These are phyloP conservation scores for Hyphochytrium catenoides DNA, from an alignment of 352 stramenopile genomes.

Conservation along the genomic window DNA sequence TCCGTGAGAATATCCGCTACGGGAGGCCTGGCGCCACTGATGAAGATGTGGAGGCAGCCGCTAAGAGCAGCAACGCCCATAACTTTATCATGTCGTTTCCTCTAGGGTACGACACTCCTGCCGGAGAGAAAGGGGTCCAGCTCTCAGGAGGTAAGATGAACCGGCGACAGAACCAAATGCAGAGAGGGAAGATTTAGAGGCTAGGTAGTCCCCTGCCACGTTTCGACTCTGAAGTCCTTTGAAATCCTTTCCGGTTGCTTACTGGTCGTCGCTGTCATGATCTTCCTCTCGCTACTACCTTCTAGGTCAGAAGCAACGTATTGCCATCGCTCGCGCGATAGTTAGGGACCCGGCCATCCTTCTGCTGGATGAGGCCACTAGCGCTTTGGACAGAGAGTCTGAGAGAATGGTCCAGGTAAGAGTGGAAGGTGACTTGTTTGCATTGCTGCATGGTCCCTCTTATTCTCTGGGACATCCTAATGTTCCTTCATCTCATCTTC, in stretches of 20 bases:
- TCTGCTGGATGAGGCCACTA: constrained; percentile 69
- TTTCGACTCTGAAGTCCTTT: too few species aligned
- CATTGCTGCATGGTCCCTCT: too few species aligned
- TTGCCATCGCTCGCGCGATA: constrained; percentile 74
- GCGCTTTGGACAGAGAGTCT: constrained; percentile 32
- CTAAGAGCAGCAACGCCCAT: constrained; percentile 61
- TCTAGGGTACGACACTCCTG: constrained; percentile 57
- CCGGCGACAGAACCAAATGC: too few species aligned
- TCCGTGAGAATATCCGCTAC: constrained; percentile 46
- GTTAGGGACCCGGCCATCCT: constrained; percentile 63
- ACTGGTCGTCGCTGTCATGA: too few species aligned
- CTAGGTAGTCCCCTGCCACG: too few species aligned
- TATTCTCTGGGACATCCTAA: too few species aligned
- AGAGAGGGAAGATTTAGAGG: too few species aligned
- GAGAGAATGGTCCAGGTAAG: constrained; percentile 50
- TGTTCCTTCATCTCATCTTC: too few species aligned
- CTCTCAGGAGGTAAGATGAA: constrained; percentile 72
- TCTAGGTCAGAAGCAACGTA: constrained; percentile 69
- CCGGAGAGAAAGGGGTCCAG: constrained; percentile 54
- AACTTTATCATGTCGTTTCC: constrained; percentile 69
- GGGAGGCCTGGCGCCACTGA: constrained; percentile 26
- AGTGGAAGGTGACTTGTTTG: too few species aligned
- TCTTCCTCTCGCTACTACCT: too few species aligned
- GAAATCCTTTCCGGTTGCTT: too few species aligned
- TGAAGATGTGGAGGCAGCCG: constrained; percentile 38